phyloP scores from a whole-genome alignment of 768 basidiomycete species.

The Boletellus ananiceps region DNA sequence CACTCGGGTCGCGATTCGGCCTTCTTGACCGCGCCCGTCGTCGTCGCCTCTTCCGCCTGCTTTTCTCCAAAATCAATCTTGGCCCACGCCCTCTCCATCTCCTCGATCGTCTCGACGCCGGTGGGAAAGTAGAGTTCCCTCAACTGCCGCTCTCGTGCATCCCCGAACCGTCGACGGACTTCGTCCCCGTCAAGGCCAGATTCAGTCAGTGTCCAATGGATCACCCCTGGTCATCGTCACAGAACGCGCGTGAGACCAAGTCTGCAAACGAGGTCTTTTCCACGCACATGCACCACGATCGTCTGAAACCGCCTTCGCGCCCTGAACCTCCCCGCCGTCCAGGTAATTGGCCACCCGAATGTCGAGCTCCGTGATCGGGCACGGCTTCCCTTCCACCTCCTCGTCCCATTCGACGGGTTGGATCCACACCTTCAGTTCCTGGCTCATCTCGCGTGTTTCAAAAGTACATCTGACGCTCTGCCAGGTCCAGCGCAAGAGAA shows the following conservation, averaged over 20 bases:
- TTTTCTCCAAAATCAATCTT: conserved; percentile 27
- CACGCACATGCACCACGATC: conserved; percentile 15
- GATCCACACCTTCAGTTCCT: conserved; percentile 59
- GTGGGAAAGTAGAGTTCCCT: conserved; percentile 46
- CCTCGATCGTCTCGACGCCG: conserved; percentile 33
- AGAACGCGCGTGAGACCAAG: neutral
- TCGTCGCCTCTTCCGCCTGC: conserved; percentile 1
- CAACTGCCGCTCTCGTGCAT: conserved; percentile 40
- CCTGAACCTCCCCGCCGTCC: conserved; percentile 33
- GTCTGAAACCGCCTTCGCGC: conserved; percentile 34
- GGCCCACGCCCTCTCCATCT: conserved; percentile 31
- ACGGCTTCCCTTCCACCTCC: conserved; percentile 28
- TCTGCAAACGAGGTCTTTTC: too few relatives aligned
- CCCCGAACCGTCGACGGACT: conserved; percentile 35
- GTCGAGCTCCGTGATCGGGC: conserved; percentile 55
- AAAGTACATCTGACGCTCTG: conserved; percentile 59
- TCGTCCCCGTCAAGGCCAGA: conserved; percentile 30
- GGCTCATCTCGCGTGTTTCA: conserved; percentile 45
- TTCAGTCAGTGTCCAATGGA: conserved; percentile 53
- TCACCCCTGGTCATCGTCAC: conserved; percentile 44
- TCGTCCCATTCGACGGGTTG: conserved; percentile 51
- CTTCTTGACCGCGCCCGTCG: too few relatives aligned
- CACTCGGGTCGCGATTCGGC: conserved; percentile 7
- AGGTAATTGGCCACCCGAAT: conserved; percentile 47
- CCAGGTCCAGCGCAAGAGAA: too few relatives aligned